Evolutionary conservation across 1,284 basidiomycete genomes (phyloP).

Genomic region (Ustilago crameri): DNA sequence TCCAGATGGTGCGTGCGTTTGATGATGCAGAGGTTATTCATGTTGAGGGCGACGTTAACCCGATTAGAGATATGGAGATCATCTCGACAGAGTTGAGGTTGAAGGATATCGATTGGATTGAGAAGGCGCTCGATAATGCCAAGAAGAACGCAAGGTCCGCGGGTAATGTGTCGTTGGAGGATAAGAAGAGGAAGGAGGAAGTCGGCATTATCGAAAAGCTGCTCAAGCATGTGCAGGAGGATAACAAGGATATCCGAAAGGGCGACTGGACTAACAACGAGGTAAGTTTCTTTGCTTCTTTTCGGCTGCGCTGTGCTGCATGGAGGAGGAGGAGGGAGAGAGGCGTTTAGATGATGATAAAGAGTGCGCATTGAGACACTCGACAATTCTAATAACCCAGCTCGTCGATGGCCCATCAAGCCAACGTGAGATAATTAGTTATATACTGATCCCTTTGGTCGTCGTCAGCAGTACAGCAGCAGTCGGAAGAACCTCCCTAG

Average conservation of each 20-base stretch:
- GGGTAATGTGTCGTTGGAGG: slow-evolving; percentile 84
- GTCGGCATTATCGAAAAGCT: slow-evolving; percentile 86
- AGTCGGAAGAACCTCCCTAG: too few relatives aligned
- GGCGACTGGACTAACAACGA: slow-evolving; percentile 96
- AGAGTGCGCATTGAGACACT: slow-evolving; percentile 75
- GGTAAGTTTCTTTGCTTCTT: slow-evolving; percentile 73
- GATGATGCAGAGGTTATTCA: slow-evolving; percentile 99
- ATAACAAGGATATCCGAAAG: slow-evolving; percentile 92
- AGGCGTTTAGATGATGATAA: slow-evolving; percentile 75
- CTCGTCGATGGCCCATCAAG: slow-evolving; percentile 75
- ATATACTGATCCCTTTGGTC: slow-evolving; percentile 42
- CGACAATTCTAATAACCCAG: slow-evolving; percentile 76
- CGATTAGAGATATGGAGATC: slow-evolving; percentile 96
- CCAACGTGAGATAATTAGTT: slow-evolving; percentile 62
- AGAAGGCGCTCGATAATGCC: slow-evolving; percentile 82
- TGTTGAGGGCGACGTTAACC: slow-evolving; percentile 98
- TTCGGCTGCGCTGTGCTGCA: slow-evolving; percentile 6
- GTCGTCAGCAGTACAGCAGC: too few relatives aligned
- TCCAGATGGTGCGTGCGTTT: slow-evolving; percentile 97
- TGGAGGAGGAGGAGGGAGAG: not conserved
- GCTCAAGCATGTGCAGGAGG: slow-evolving; percentile 80
- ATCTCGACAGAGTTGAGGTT: slow-evolving; percentile 83
- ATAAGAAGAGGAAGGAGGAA: slow-evolving; percentile 97
- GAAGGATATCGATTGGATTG: slow-evolving; percentile 99
- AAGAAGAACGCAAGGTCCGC: slow-evolving; percentile 61